Evolutionary conservation across 2,329 filamentous ascomycete species (phyloP).

Genomic region (Pseudogymnoascus sp.): DNA sequence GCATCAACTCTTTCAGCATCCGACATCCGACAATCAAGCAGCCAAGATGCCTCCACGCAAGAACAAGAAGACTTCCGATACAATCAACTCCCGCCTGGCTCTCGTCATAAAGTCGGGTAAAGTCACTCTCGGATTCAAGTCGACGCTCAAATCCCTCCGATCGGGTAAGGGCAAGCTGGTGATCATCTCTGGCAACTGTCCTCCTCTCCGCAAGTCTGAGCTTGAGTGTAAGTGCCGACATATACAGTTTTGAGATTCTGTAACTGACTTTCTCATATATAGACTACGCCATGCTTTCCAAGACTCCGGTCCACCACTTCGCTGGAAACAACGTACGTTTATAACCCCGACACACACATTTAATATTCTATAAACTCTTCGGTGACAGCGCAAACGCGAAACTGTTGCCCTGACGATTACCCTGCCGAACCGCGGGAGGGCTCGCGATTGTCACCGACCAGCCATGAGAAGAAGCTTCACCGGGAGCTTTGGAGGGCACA

Average conservation of each 20-base stretch:
- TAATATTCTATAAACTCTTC: background rate
- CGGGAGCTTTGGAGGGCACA: background rate
- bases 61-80: constrained; percentile 79
- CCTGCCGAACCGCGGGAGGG: background rate
- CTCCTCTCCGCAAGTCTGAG: constrained; percentile 95
- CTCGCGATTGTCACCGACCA: background rate
- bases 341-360: background rate
- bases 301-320: constrained; percentile 97
- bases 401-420: background rate
- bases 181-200: constrained; percentile 92
- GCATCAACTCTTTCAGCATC: background rate
- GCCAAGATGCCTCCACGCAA: constrained; percentile 32
- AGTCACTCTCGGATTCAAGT: constrained; percentile 87
- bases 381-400: too few relatives aligned
- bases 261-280: constrained; percentile 30
- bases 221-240: constrained; percentile 55
- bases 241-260: background rate
- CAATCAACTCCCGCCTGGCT: constrained; percentile 55
- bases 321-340: constrained; percentile 93
- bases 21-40: background rate
- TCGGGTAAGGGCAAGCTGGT: constrained; percentile 98
- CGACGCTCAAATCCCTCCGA: constrained; percentile 80
- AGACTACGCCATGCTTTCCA: constrained; percentile 80
- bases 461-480: background rate
- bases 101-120: constrained; percentile 61